A percentile compares a stretch with the other conserved stretches of the same genome.
phyloP scores from a whole-genome alignment of 202 grass and related monocot species.

The Brachypodium distachyon region DNA sequence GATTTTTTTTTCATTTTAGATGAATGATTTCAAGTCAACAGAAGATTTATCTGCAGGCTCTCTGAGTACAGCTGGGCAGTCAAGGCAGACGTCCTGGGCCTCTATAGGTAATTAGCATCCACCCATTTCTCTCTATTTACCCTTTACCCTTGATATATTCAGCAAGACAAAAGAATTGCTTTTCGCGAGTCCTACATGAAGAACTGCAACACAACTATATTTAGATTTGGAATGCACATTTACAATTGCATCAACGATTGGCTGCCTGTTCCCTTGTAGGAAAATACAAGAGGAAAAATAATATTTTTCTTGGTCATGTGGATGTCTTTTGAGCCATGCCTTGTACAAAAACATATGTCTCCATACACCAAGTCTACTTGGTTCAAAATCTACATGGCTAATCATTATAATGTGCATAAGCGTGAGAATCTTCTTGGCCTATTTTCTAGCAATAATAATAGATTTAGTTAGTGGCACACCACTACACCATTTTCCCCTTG shows the following conservation, averaged over 20 bases:
- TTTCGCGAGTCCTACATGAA: no score
- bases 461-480: constrained; percentile 24
- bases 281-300: no score
- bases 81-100: constrained; percentile 55
- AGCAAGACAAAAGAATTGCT: neutral
- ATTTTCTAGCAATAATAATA: neutral
- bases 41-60: constrained; percentile 37
- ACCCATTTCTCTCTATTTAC: neutral
- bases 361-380: neutral
- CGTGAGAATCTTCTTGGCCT: neutral
- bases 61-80: constrained; percentile 37
- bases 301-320: no score
- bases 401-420: constrained; percentile 7
- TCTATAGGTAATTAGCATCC: constrained; percentile 33
- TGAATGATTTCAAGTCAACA: constrained; percentile 46
- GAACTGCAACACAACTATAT: no score
- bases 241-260: no score
- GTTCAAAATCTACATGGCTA: neutral
- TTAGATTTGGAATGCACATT: no score
- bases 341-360: no score
- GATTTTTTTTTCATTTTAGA: constrained; percentile 17
- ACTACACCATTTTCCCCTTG: constrained; percentile 11
- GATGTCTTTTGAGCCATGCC: neutral
- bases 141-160: neutral
- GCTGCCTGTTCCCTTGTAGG: no score